phyloP scores from a whole-genome alignment of 192 early-diverging fungal genomes.

The Linnemannia elongata region DNA sequence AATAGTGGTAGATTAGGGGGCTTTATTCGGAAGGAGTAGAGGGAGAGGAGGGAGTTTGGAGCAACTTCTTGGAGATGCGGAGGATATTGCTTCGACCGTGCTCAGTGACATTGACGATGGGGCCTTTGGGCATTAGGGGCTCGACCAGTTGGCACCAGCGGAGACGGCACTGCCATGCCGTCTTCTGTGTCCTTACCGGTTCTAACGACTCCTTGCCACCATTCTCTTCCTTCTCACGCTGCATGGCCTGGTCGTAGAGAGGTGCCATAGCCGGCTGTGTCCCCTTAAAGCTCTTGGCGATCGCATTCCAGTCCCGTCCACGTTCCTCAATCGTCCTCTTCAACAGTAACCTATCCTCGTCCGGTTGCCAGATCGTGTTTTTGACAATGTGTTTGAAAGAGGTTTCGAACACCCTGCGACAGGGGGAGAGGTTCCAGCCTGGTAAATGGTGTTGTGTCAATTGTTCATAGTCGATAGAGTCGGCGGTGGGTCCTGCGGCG shows the following conservation, averaged over 20 bases:
- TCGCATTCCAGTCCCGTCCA: conserved; percentile 33
- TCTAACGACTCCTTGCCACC: background rate
- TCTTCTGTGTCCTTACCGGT: conserved; percentile 24
- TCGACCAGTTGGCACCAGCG: conserved; percentile 49
- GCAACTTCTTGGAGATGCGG: conserved; percentile 26
- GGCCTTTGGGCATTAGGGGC: conserved; percentile 35
- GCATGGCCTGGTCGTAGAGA: background rate
- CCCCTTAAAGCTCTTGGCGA: conserved; percentile 39
- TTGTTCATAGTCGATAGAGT: conserved; percentile 16
- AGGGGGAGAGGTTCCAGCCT: conserved; percentile 38
- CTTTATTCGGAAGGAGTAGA: background rate
- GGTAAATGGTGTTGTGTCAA: conserved; percentile 17
- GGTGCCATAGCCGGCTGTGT: conserved; percentile 33
- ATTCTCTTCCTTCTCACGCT: too few species aligned
- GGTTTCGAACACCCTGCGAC: conserved; percentile 40
- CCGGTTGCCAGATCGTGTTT: conserved; percentile 29
- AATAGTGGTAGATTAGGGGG: background rate
- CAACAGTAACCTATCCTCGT: conserved; percentile 26
- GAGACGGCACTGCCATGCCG: conserved; percentile 41
- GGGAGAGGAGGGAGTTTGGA: background rate
- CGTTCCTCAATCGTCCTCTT: conserved; percentile 11
- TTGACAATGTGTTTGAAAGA: conserved; percentile 30
- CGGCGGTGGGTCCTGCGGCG: background rate
- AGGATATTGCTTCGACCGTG: conserved; percentile 1
- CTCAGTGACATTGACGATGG: background rate